Evolutionary conservation across 305 asterid genomes (phyloP).

Genomic region (Withania somnifera): DNA sequence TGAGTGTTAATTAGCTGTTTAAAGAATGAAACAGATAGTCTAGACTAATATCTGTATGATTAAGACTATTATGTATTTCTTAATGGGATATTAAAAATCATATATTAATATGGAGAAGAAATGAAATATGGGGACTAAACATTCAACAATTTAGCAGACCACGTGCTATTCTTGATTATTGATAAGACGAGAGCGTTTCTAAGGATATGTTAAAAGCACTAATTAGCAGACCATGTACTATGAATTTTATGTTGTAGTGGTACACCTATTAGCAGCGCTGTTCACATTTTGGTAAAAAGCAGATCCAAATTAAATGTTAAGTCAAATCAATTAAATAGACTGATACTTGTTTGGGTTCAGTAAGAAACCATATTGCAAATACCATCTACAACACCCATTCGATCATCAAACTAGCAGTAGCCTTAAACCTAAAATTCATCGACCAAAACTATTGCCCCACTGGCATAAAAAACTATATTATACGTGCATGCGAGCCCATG

Average conservation of each 20-base stretch:
- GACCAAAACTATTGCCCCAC: too few species aligned
- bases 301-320: neutral
- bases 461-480: too few species aligned
- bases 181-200: neutral
- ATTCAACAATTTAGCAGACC: neutral
- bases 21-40: neutral
- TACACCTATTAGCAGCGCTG: neutral
- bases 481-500: too few species aligned
- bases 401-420: too few species aligned
- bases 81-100: too few species aligned
- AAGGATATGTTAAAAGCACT: neutral
- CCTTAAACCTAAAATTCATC: too few species aligned
- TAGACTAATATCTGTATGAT: neutral
- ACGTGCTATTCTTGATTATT: neutral
- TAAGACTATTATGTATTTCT: neutral
- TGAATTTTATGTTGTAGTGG: neutral
- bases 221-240: neutral
- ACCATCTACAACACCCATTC: too few species aligned
- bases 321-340: neutral
- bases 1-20: neutral
- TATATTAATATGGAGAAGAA: neutral
- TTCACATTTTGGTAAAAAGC: neutral
- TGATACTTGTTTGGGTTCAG: neutral
- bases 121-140: neutral
- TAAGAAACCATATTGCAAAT: too few species aligned